These are phyloP conservation scores for Arthromyces matolae DNA, from an alignment of 768 basidiomycete genomes.

Conservation along the genomic window DNA sequence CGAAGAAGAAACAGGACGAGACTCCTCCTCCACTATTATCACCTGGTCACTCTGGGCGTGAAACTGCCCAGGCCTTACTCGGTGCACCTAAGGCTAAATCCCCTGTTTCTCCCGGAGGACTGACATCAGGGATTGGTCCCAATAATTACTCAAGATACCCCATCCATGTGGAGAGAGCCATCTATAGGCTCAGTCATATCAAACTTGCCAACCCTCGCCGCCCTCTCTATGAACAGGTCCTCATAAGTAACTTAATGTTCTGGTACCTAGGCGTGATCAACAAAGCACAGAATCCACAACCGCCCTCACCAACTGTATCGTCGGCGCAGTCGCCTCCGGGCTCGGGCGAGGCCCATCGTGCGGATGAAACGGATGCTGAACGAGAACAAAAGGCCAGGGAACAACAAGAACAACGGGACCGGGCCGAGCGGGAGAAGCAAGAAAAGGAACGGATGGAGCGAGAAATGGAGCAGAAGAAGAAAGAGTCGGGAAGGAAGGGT, in stretches of 20 bases:
- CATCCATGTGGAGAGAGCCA: constrained; percentile 97
- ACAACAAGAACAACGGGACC: constrained; percentile 38
- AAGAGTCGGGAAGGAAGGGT: constrained; percentile 46
- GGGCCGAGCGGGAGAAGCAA: constrained; percentile 36
- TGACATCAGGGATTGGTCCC: constrained; percentile 36
- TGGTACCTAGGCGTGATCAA: constrained; percentile 99
- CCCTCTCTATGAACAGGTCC: constrained; percentile 94
- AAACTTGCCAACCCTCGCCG: constrained; percentile 96
- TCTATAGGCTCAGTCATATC: constrained; percentile 96
- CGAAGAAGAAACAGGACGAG: constrained; percentile 81
- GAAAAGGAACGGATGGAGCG: constrained; percentile 40
- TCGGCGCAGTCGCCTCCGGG: constrained; percentile 20
- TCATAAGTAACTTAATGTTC: constrained; percentile 95
- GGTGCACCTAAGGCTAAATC: constrained; percentile 79
- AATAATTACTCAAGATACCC: constrained; percentile 79
- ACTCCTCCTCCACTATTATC: constrained; percentile 30
- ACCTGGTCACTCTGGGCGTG: constrained; percentile 60
- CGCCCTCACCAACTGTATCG: constrained; percentile 30
- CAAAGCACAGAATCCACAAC: constrained; percentile 67
- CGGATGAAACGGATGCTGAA: constrained; percentile 36
- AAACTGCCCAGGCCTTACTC: constrained; percentile 82
- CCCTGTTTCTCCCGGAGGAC: constrained; percentile 59
- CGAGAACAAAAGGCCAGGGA: constrained; percentile 36
- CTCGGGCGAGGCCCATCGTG: constrained; percentile 27
- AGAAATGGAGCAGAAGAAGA: constrained; percentile 56